A percentile compares a stretch with the other conserved stretches of the same genome.
Evolutionary conservation across 139 green algal species (phyloP).

Genomic region (Chlorella sorokiniana): DNA sequence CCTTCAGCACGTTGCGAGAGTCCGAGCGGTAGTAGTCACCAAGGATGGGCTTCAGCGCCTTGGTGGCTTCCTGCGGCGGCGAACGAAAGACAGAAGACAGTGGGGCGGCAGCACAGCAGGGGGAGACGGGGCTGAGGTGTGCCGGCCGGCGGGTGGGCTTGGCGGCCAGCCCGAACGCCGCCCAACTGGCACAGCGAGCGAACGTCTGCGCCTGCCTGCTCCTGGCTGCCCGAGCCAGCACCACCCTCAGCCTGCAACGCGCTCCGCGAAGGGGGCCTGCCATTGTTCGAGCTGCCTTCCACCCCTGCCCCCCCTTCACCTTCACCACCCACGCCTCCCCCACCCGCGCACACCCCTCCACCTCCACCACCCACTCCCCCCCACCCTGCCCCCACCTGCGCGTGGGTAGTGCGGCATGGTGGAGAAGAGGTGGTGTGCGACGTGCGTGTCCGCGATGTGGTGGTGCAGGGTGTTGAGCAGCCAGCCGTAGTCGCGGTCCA

Average conservation of each 20-base stretch:
- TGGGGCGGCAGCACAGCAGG: not conserved
- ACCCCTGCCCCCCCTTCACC: too few species aligned
- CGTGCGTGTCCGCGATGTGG: conserved; percentile 92
- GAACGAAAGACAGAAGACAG: not conserved
- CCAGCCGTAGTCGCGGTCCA: conserved; percentile 84
- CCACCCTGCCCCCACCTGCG: conserved; percentile 46
- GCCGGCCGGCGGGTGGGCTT: too few species aligned
- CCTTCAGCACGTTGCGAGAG: conserved; percentile 62
- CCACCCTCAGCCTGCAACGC: too few species aligned
- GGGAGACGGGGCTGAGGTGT: too few species aligned
- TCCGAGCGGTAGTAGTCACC: conserved; percentile 81
- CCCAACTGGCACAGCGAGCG: too few species aligned
- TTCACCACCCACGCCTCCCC: too few species aligned
- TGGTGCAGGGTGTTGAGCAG: conserved; percentile 80
- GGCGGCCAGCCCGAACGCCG: too few species aligned
- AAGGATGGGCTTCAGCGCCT: conserved; percentile 75
- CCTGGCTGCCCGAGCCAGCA: too few species aligned
- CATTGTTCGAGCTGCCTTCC: too few species aligned
- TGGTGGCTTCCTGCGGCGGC: conserved; percentile 71
- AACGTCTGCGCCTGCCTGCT: too few species aligned
- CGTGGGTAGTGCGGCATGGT: conserved; percentile 94
- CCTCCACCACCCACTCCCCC: not conserved
- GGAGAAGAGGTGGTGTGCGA: conserved; percentile 93
- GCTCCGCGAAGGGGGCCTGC: too few species aligned
- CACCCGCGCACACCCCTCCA: not conserved